phyloP scores from a whole-genome alignment of 192 early-diverging fungal genomes.

The Diversispora epigaea region DNA sequence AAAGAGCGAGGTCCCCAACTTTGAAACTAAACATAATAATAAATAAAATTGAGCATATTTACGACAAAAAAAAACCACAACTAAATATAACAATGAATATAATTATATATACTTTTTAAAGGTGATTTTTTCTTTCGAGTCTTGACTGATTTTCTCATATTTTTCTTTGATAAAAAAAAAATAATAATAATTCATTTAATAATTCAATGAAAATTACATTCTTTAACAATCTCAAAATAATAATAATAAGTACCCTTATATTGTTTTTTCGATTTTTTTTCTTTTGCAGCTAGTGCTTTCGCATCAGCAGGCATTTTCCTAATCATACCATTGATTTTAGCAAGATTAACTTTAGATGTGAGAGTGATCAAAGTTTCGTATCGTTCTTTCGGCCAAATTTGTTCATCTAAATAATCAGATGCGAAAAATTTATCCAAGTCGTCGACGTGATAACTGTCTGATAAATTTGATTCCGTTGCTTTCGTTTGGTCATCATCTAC shows the following conservation, averaged over 20 bases:
- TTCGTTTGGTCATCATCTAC: neutral
- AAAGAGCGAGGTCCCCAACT: slow-evolving; percentile 54
- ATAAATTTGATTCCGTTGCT: slow-evolving; percentile 1
- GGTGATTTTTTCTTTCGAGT: slow-evolving; percentile 55
- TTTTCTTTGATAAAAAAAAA: slow-evolving; percentile 41
- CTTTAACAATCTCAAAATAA: neutral
- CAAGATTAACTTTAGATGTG: slow-evolving; percentile 13
- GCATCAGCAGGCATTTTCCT: slow-evolving; percentile 28
- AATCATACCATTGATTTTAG: neutral
- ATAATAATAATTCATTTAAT: neutral
- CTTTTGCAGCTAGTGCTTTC: slow-evolving; percentile 31
- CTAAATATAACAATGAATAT: neutral
- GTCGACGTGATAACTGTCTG: slow-evolving; percentile 17
- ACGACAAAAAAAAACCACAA: neutral
- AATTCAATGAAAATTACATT: neutral
- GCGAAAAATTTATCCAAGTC: slow-evolving; percentile 35
- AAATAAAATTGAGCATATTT: neutral
- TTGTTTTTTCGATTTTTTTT: slow-evolving; percentile 36
- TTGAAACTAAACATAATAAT: slow-evolving; percentile 45
- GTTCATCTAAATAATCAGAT: slow-evolving; percentile 1
- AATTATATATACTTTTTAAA: slow-evolving; percentile 51
- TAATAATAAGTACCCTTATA: slow-evolving; percentile 36
- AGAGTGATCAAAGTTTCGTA: neutral
- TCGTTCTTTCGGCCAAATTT: slow-evolving; percentile 21
- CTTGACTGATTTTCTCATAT: slow-evolving; percentile 38